A percentile compares a stretch with the other conserved stretches of the same genome.
phyloP scores from a whole-genome alignment of 2,329 filamentous ascomycete genomes.

The Exophiala bonariae region DNA sequence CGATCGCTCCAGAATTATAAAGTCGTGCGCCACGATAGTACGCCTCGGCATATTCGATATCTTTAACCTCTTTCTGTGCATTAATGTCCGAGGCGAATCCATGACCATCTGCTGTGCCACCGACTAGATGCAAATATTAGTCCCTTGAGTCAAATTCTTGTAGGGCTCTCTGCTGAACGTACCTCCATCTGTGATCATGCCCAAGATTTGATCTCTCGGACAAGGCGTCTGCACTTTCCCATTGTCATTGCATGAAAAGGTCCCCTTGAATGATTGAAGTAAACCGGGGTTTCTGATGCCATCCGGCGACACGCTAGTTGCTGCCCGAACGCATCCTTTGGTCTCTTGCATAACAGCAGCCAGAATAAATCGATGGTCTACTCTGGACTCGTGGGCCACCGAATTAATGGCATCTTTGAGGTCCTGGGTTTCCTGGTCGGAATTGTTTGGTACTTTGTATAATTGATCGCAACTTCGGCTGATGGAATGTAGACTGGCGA shows the following conservation, averaged over 20 bases:
- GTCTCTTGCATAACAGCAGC: constrained; percentile 49
- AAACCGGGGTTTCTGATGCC: constrained; percentile 46
- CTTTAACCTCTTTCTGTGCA: constrained; percentile 26
- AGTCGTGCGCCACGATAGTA: constrained; percentile 39
- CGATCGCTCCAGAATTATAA: constrained; percentile 44
- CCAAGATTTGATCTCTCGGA: constrained; percentile 34
- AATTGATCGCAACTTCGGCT: constrained; percentile 37
- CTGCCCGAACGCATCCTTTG: constrained; percentile 47
- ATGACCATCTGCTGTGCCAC: constrained; percentile 36
- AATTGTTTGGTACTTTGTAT: constrained; percentile 37
- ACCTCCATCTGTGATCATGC: constrained; percentile 42
- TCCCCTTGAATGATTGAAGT: constrained; percentile 47
- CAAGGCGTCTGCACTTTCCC: constrained; percentile 39
- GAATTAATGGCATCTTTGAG: constrained; percentile 39
- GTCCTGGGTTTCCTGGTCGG: constrained; percentile 36
- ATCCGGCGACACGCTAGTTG: constrained; percentile 39
- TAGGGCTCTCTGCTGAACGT: too few relatives aligned
- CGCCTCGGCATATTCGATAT: constrained; percentile 27
- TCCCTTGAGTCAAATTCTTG: too few relatives aligned
- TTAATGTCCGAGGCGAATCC: constrained; percentile 38
- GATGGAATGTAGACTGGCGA: constrained; percentile 37
- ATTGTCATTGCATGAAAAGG: constrained; percentile 38
- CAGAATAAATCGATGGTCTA: constrained; percentile 45
- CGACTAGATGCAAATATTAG: constrained; percentile 19
- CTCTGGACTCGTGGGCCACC: constrained; percentile 32